A percentile compares a stretch with the other conserved stretches of the same genome.
phyloP scores from a whole-genome alignment of 2,329 filamentous ascomycete genomes.

The Penicillium sp. region DNA sequence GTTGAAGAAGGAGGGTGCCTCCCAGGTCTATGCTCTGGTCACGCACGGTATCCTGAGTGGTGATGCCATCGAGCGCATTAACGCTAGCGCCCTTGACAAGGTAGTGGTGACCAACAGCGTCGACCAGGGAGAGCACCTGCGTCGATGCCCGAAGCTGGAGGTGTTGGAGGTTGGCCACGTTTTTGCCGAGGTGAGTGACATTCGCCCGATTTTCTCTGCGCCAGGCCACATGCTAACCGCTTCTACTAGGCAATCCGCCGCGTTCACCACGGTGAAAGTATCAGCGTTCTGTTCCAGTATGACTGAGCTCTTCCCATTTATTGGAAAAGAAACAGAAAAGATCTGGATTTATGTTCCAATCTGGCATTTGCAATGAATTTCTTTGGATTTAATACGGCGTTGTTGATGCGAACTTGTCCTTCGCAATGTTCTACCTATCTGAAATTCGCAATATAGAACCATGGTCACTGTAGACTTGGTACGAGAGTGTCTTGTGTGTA shows the following conservation, averaged over 20 bases:
- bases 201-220: neutral
- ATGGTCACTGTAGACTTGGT: constrained; percentile 20
- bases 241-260: constrained; percentile 69
- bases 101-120: constrained; percentile 94
- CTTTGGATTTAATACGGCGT: constrained; percentile 16
- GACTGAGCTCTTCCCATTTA: constrained; percentile 48
- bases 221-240: constrained; percentile 25
- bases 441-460: constrained; percentile 12
- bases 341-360: constrained; percentile 6
- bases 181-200: constrained; percentile 69
- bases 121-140: constrained; percentile 75
- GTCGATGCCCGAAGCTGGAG: constrained; percentile 78
- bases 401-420: constrained; percentile 9
- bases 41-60: constrained; percentile 95
- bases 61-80: constrained; percentile 90
- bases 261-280: constrained; percentile 95
- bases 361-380: constrained; percentile 18
- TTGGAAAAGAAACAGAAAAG: constrained; percentile 2
- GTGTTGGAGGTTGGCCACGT: constrained; percentile 83
- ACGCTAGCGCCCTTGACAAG: constrained; percentile 86
- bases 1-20: constrained; percentile 90
- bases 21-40: constrained; percentile 81
- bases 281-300: constrained; percentile 89
- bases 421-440: constrained; percentile 1
- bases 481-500: constrained; percentile 15